Evolutionary conservation across 2,329 filamentous ascomycete genomes (phyloP), one percentile per base, ranked within the genome.

Genomic region (Phymatotrichopsis omnivora): DNA sequence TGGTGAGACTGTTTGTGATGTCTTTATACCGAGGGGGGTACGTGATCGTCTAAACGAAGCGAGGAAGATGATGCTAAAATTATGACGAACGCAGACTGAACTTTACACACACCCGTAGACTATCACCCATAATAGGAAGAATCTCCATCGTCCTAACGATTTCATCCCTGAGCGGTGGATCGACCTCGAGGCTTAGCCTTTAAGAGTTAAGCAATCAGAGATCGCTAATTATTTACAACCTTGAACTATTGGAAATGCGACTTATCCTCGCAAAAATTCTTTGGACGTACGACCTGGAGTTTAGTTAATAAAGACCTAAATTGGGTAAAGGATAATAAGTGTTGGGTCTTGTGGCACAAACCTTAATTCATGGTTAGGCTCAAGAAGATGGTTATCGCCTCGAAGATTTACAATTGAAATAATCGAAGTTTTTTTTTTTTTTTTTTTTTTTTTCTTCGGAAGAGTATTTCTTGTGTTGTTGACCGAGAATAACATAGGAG

Each of bases 141-240:
- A 64, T 48, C 68, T 64, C 45, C 49, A 47, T 3, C 43, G 59
- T 1, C 60, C 65, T 1, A 49, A 59, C 7, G 49, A 57, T 2
- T 68, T 67, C 45, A 48, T 59, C 10, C 67, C 67, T 0, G 64
- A 68, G 45, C 54, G 65, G 0, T 67, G 65, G 64, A 38, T 60
- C 3, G 60, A 61, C 34, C 40, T 55, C 1, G 47, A 58, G 3
- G n/a, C 16, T 11, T 59, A 37, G n/a, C n/a, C 35, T 7, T 12
- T 22, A 5, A 20, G 14, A 12, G 5, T 12, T n/a, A 14, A n/a
- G 19, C 6, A 2, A 3, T 23, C 16, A 7, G 5, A 27, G 14
- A 25, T 40, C 28, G 20, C 8, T 29, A 22, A 41, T 32, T 16
- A 30, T 41, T 35, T 23, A 24, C 45, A 58, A 60, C 49, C 57